These are phyloP conservation scores for Aureobasidium musti DNA, from an alignment of 2,329 filamentous ascomycete species.

Conservation along the genomic window DNA sequence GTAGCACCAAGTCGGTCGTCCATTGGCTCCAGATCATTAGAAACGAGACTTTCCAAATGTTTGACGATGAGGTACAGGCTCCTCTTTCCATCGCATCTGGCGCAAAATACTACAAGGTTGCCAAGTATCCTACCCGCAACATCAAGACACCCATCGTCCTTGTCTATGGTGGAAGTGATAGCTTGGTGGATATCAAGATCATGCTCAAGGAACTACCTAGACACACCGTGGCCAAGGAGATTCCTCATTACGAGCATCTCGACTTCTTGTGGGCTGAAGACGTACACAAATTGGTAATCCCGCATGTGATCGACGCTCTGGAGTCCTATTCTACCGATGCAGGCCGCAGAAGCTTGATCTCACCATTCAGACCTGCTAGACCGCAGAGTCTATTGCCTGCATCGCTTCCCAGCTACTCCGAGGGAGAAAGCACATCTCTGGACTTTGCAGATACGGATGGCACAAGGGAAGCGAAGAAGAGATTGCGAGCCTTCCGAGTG, in stretches of 20 bases:
- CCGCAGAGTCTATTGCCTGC: constrained; percentile 22
- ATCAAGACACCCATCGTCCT: constrained; percentile 95
- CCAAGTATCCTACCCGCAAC: constrained; percentile 93
- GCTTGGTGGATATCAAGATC: constrained; percentile 85
- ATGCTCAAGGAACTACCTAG: constrained; percentile 87
- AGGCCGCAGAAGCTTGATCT: constrained; percentile 17
- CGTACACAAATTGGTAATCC: constrained; percentile 81
- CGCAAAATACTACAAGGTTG: constrained; percentile 91
- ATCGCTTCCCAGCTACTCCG: constrained; percentile 30
- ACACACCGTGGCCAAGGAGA: constrained; percentile 81
- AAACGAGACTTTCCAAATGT: constrained; percentile 96
- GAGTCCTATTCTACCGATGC: constrained; percentile 58
- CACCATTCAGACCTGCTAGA: constrained; percentile 27
- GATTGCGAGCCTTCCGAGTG: constrained; percentile 2
- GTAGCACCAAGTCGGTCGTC: constrained; percentile 93
- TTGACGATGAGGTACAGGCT: constrained; percentile 87
- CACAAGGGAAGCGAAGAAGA: constrained; percentile 1
- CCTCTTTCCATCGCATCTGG: constrained; percentile 69
- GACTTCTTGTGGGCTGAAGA: constrained; percentile 95
- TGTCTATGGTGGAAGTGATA: constrained; percentile 91
- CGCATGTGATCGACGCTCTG: constrained; percentile 86
- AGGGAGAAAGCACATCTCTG: constrained; percentile 24
- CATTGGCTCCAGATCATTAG: constrained; percentile 99
- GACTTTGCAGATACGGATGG: constrained; percentile 26
- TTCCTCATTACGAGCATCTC: constrained; percentile 92